A percentile compares a stretch with the other conserved stretches of the same genome.
Conservation (phyloP, 768 basidiomycete species). For the Lentinula sp. region DNA sequence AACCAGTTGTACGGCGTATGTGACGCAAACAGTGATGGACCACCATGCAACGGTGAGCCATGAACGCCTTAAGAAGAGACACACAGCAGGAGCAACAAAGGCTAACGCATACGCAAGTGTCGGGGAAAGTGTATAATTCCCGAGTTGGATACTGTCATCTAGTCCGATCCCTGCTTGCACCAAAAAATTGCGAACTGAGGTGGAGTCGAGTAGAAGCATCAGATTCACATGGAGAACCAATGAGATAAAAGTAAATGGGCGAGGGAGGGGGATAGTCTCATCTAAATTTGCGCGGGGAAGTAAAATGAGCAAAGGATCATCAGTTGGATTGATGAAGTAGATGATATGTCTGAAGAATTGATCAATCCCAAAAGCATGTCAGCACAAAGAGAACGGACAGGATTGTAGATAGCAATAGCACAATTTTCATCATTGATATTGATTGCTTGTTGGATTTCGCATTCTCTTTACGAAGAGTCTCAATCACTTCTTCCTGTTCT, state of each 20-base stretch:
- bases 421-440: slow-evolving; percentile 28
- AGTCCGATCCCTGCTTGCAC: background rate
- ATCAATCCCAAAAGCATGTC: background rate
- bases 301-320: slow-evolving; percentile 36
- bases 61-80: slow-evolving; percentile 37
- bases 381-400: slow-evolving; percentile 31
- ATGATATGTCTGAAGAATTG: slow-evolving; percentile 36
- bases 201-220: slow-evolving; percentile 32
- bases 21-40: slow-evolving; percentile 34
- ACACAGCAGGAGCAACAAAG: slow-evolving; percentile 42
- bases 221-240: slow-evolving; percentile 48
- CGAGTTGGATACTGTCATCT: slow-evolving; percentile 24
- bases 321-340: slow-evolving; percentile 34
- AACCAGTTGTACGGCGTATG: slow-evolving; percentile 39
- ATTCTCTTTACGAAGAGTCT: slow-evolving; percentile 39
- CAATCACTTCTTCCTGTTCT: slow-evolving; percentile 62
- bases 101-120: slow-evolving; percentile 31
- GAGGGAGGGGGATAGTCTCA: slow-evolving; percentile 33
- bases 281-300: slow-evolving; percentile 23
- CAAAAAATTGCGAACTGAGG: slow-evolving; percentile 27
- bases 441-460: slow-evolving; percentile 35
- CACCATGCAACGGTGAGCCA: slow-evolving; percentile 57
- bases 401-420: slow-evolving; percentile 37
- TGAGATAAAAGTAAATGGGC: slow-evolving; percentile 40
- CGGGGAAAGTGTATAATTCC: slow-evolving; percentile 24